Evolutionary conservation across 495 filamentous ascomycete genomes (phyloP), one percentile per base, ranked within the genome.

Genomic region (Penicillium soppii): DNA sequence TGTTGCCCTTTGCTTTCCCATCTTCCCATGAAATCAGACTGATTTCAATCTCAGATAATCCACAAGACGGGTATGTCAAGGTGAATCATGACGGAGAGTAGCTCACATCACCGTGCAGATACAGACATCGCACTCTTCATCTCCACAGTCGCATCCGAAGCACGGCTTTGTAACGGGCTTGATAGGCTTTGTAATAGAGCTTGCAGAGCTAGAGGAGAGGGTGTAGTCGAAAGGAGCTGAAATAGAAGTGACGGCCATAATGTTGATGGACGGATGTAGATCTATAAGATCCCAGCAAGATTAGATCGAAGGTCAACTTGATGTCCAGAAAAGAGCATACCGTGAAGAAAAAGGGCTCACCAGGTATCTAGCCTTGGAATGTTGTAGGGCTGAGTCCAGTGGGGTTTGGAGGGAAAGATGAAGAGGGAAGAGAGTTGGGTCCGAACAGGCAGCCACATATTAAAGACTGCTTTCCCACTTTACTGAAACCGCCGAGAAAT

Each of bases 91-190:
- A 17, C 22, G 8, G 16, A 20, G 10, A 23, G 15, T 21, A 27
- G 32, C 26, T 70, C 57, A 74, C 72, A 75, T 75, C 49, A 75
- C 66, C 20, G 68, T 70, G 46, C 72, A 75, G 43, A 75, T 71
- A 43, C 72, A 75, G 45, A 65, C 72, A 45, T 75, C 72, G 33
- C 72, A 75, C 42, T 70, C 72, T 25, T 71, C 70, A 47, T 70
- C 71, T 2, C 72, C 70, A 29, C 72, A 75, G 41, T 73, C 72
- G 33, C 72, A 75, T 4, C 71, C 72, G 43, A 75, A 75, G 37
- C 72, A 75, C 2, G 71, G 72, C 50, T 75, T 75, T 16, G 69
- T 63, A 7, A 75, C 68, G 1, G 58, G 48, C 55, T 75, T 74
- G 57, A 75, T 72, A 7, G 70, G 70, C 29, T 70, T 70, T 37